Conservation (phyloP, 306 rosid species). For the Senna siamea region DNA sequence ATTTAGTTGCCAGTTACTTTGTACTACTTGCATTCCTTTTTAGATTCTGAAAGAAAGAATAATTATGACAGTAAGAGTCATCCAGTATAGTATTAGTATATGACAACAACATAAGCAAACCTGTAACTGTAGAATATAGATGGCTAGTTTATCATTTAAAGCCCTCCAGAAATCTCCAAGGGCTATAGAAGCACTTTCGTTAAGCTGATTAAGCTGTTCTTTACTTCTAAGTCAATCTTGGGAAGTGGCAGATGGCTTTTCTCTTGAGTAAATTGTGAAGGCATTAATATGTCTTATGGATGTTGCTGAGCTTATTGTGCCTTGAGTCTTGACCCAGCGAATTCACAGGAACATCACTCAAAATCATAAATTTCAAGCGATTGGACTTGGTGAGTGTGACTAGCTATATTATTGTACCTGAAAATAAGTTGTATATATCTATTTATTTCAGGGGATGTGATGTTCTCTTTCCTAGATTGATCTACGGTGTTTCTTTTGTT, state of each 20-base stretch:
- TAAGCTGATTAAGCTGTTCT: neutral
- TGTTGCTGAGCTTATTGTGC: constrained; percentile 92
- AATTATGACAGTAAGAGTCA: neutral
- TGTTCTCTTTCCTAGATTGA: too few species aligned
- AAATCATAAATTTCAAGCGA: too few species aligned
- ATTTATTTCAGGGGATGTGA: too few species aligned
- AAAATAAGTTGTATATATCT: too few species aligned
- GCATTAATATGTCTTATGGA: constrained; percentile 65
- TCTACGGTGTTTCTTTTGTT: too few species aligned
- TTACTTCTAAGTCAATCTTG: neutral
- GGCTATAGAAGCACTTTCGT: neutral
- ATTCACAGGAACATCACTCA: too few species aligned
- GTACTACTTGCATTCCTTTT: neutral
- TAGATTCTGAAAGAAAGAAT: neutral
- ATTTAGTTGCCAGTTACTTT: too few species aligned
- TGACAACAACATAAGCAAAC: neutral
- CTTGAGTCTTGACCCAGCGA: too few species aligned
- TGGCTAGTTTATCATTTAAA: too few species aligned
- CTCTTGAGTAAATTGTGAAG: constrained; percentile 74
- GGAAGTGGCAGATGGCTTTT: constrained; percentile 9
- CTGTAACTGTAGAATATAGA: too few species aligned
- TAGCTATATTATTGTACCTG: too few species aligned
- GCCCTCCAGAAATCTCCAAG: neutral
- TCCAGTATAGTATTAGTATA: neutral
- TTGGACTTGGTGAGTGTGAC: constrained; percentile 17